Percentiles rank a stretch among this genome's conserved stretches.
Conservation (phyloP, 73 alveolate genomes). For the Durusdinium trenchii region DNA sequence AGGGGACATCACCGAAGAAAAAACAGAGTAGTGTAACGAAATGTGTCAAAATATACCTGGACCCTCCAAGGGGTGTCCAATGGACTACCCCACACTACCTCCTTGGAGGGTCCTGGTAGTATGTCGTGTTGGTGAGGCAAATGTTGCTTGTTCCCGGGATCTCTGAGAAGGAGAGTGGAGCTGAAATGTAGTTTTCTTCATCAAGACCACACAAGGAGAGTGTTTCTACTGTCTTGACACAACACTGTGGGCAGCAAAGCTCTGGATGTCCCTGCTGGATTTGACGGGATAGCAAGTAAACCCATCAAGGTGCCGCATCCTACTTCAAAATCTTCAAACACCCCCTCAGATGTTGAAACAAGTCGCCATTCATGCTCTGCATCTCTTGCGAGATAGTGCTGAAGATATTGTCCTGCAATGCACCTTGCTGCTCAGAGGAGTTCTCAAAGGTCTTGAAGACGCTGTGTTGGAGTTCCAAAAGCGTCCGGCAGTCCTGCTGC, state of each 20-base stretch:
- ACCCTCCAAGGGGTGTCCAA: no score
- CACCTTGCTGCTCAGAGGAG: conserved; percentile 82
- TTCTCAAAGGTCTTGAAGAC: conserved; percentile 56
- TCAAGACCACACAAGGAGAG: background rate
- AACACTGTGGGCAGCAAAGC: no score
- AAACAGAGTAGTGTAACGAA: background rate
- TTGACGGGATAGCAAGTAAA: no score
- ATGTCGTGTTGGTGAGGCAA: background rate
- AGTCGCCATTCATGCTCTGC: conserved; percentile 56
- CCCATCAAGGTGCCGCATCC: background rate
- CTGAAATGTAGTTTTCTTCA: background rate
- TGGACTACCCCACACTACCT: no score
- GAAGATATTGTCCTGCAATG: conserved; percentile 75
- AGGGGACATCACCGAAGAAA: no score
- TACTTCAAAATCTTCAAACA: background rate
- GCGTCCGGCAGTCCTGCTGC: conserved; percentile 62
- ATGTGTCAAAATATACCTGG: background rate
- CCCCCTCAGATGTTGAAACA: background rate
- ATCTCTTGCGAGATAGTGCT: conserved; percentile 46
- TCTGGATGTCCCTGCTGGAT: no score
- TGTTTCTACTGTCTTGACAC: no score
- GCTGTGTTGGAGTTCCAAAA: conserved; percentile 55
- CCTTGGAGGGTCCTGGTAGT: background rate
- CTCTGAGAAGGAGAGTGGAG: background rate
- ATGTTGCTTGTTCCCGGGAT: background rate